Conservation (phyloP, 1,139 yeast species). For the Blastobotrys serpentis region DNA sequence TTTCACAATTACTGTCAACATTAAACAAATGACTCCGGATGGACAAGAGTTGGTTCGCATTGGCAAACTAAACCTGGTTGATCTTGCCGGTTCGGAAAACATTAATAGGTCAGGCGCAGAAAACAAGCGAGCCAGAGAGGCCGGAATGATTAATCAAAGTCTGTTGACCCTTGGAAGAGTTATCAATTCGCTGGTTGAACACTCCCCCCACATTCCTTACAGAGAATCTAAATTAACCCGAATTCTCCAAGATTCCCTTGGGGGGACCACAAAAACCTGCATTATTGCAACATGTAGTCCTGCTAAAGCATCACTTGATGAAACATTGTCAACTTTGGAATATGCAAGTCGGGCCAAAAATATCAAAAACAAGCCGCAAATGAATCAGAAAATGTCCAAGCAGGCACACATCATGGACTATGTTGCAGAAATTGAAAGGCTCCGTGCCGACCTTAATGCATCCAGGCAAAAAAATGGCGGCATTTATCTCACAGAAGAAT, state of each 20-base stretch:
- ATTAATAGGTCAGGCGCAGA: slow-evolving; percentile 76
- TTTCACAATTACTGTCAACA: slow-evolving; percentile 60
- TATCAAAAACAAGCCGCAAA: slow-evolving; percentile 72
- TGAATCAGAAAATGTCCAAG: slow-evolving; percentile 53
- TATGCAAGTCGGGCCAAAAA: slow-evolving; percentile 79
- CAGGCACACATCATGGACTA: slow-evolving; percentile 51
- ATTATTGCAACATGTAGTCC: slow-evolving; percentile 84
- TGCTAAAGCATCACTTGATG: slow-evolving; percentile 68
- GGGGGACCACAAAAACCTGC: slow-evolving; percentile 78
- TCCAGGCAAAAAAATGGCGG: slow-evolving; percentile 57
- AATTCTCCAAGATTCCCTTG: slow-evolving; percentile 75
- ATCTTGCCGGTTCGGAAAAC: slow-evolving; percentile 87
- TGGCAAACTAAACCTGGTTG: slow-evolving; percentile 77
- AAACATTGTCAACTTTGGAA: slow-evolving; percentile 78
- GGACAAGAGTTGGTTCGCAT: slow-evolving; percentile 56
- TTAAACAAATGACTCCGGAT: slow-evolving; percentile 38
- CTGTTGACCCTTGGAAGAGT: slow-evolving; percentile 81
- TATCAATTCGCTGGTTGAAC: slow-evolving; percentile 66
- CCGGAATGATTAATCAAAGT: slow-evolving; percentile 85
- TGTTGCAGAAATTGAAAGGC: slow-evolving; percentile 52
- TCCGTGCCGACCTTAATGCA: slow-evolving; percentile 62
- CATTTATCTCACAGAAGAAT: slow-evolving; percentile 50
- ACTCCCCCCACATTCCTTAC: slow-evolving; percentile 71
- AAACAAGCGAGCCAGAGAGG: slow-evolving; percentile 78
- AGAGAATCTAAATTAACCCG: slow-evolving; percentile 82